phyloP scores from a whole-genome alignment of 1,284 basidiomycete genomes.

The Cystobasidium sp. region DNA sequence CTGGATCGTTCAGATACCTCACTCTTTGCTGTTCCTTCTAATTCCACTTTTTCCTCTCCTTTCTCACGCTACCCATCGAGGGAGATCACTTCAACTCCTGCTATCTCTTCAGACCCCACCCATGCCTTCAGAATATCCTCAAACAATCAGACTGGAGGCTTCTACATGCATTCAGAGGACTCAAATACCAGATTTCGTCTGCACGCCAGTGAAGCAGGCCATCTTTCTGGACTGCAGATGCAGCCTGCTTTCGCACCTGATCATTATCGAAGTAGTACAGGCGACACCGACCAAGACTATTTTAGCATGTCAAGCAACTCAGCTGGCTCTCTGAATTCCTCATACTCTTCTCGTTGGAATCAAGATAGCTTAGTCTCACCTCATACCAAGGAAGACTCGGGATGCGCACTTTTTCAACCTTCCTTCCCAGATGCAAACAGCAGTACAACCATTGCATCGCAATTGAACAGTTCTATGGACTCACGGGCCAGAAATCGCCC shows the following conservation, averaged over 20 bases:
- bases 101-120: slow-evolving; percentile 20
- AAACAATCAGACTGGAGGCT: slow-evolving; percentile 23
- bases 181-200: background rate
- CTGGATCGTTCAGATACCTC: background rate
- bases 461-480: no score
- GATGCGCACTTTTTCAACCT: background rate
- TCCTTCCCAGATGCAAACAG: background rate
- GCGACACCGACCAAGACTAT: slow-evolving; percentile 13
- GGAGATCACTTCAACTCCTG: slow-evolving; percentile 4
- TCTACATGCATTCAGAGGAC: slow-evolving; percentile 33
- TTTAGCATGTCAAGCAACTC: slow-evolving; percentile 13
- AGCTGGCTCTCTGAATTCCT: slow-evolving; percentile 1
- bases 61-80: slow-evolving; percentile 5
- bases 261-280: background rate
- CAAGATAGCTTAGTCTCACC: background rate
- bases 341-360: background rate
- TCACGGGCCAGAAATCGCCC: no score
- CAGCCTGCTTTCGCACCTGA: background rate
- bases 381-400: slow-evolving; percentile 11
- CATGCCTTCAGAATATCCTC: slow-evolving; percentile 16
- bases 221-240: background rate
- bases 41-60: background rate
- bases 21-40: background rate
- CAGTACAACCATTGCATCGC: background rate
- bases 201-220: background rate